A percentile compares a stretch with the other conserved stretches of the same genome.
Evolutionary conservation across 139 green algal genomes (phyloP).

Genomic region (Klebsormidium nitens): DNA sequence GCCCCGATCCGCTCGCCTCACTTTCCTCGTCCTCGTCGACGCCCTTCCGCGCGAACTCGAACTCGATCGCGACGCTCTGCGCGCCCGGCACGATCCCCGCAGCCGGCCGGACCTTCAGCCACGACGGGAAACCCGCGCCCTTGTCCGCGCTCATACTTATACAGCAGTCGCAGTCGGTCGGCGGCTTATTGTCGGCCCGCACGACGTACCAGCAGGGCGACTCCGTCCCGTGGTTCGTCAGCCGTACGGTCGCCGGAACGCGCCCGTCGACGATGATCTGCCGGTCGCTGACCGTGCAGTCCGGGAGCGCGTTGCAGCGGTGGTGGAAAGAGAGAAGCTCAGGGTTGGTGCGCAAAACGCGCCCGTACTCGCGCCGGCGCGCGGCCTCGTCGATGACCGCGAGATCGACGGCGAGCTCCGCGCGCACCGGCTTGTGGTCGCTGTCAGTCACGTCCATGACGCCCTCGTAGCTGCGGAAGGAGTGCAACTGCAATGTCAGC

Average conservation of each 20-base stretch:
- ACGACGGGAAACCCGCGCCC: not conserved
- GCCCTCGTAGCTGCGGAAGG: conserved; percentile 3
- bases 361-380: conserved; percentile 1
- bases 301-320: not conserved
- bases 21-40: not conserved
- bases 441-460: conserved; percentile 68
- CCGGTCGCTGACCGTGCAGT: not conserved
- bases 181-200: not conserved
- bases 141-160: not conserved
- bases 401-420: conserved; percentile 49
- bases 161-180: not conserved
- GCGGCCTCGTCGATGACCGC: conserved; percentile 14
- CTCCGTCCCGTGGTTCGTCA: conserved; percentile 5
- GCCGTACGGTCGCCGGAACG: not conserved
- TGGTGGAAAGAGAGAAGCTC: no score
- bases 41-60: not conserved
- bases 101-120: not conserved
- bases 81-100: conserved; percentile 5
- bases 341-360: no score
- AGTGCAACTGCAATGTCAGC: not conserved
- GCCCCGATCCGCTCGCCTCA: no score
- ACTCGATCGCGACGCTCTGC: conserved; percentile 8
- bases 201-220: not conserved
- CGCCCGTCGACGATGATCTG: not conserved
- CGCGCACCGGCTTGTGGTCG: conserved; percentile 87